Evolutionary conservation across 139 green algal genomes (phyloP).

Genomic region (Chlorella sp.): DNA sequence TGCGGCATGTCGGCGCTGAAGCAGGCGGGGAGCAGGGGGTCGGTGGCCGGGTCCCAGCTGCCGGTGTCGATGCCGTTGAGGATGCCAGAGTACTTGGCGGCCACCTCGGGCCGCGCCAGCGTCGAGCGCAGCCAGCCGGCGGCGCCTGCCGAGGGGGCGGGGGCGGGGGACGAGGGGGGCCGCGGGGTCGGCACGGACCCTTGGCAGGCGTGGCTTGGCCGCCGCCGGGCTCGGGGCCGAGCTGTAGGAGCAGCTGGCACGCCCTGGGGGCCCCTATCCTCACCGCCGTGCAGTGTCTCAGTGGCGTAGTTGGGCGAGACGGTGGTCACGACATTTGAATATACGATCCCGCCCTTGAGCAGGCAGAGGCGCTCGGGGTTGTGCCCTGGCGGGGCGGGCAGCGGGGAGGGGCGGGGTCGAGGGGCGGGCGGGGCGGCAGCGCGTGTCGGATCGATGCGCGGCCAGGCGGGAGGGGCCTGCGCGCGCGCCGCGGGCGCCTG

Average conservation of each 20-base stretch:
- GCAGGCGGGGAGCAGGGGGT: constrained; percentile 76
- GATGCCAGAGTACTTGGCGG: constrained; percentile 71
- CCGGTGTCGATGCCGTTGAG: constrained; percentile 94
- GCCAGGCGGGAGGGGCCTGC: no score
- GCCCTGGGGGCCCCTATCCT: not conserved
- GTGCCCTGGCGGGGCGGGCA: no score
- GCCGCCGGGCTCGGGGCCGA: no score
- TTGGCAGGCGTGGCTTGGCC: no score
- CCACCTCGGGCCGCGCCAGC: constrained; percentile 54
- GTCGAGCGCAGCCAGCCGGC: constrained; percentile 83
- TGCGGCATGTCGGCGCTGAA: no score
- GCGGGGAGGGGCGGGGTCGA: no score
- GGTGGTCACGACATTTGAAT: constrained; percentile 89
- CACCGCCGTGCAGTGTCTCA: constrained; percentile 77
- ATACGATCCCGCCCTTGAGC: constrained; percentile 95
- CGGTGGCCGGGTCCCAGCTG: constrained; percentile 80
- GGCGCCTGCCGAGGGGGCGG: constrained; percentile 34
- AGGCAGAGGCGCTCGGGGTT: constrained; percentile 96
- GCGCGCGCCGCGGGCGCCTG: no score
- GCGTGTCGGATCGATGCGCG: no score
- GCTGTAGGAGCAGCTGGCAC: not conserved
- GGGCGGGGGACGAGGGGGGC: no score
- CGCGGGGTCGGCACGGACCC: no score
- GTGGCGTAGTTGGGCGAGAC: constrained; percentile 91
- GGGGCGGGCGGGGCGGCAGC: no score